These are phyloP conservation scores for Schizothecium vesticola DNA, from an alignment of 495 filamentous ascomycete species.

Conservation along the genomic window DNA sequence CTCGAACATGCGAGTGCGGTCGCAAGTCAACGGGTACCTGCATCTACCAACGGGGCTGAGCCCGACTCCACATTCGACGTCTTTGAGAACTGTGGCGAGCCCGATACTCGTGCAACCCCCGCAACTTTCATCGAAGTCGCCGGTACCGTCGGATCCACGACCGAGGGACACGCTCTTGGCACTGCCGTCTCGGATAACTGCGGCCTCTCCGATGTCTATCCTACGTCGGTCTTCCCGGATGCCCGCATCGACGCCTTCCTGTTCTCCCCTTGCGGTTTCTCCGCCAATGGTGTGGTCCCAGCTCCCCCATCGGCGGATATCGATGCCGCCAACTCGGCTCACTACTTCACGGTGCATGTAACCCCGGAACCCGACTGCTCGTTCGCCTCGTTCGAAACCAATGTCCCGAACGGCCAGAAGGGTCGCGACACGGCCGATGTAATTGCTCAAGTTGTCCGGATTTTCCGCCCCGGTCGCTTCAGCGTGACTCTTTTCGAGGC, in stretches of 20 bases:
- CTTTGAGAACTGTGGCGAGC: constrained; percentile 64
- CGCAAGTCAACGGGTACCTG: constrained; percentile 71
- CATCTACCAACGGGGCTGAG: constrained; percentile 39
- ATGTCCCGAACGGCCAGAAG: constrained; percentile 85
- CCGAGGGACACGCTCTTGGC: constrained; percentile 90
- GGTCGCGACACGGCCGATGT: constrained; percentile 86
- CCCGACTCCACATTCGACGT: constrained; percentile 64
- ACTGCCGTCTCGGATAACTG: constrained; percentile 88
- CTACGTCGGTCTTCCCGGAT: constrained; percentile 80
- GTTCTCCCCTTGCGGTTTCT: constrained; percentile 96
- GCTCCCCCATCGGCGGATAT: constrained; percentile 53
- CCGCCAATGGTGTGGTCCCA: constrained; percentile 93
- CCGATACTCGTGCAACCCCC: constrained; percentile 39
- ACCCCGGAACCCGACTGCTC: constrained; percentile 96
- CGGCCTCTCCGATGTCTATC: constrained; percentile 86
- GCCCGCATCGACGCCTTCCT: constrained; percentile 93
- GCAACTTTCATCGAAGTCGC: constrained; percentile 2
- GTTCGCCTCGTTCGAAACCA: constrained; percentile 99
- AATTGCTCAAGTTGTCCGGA: constrained; percentile 86
- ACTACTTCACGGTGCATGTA: constrained; percentile 99
- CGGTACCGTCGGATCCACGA: constrained; percentile 69
- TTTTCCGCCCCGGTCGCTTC: constrained; percentile 95
- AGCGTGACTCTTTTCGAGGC: constrained; percentile 96
- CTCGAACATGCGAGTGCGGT: constrained; percentile 85
- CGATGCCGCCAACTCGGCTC: constrained; percentile 54